A percentile compares a stretch with the other conserved stretches of the same genome.
These are phyloP conservation scores for Citrullus amarus DNA, from an alignment of 306 rosid genomes.

Conservation along the genomic window DNA sequence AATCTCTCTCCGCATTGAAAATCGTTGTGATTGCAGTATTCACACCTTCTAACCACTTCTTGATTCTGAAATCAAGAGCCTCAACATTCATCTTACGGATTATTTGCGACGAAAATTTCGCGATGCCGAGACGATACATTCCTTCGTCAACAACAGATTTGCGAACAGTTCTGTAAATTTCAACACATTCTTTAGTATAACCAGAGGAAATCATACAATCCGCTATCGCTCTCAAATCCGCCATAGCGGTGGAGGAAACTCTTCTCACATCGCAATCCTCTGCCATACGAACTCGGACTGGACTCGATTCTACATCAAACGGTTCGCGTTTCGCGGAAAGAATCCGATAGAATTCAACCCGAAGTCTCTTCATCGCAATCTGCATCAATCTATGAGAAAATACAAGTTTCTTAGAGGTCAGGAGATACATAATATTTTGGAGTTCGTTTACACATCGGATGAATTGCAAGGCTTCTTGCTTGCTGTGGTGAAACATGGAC, in stretches of 20 bases:
- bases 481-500: constrained; percentile 49
- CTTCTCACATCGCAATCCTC: constrained; percentile 30
- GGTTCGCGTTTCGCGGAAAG: constrained; percentile 49
- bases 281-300: constrained; percentile 17
- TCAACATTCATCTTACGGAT: constrained; percentile 42
- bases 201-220: constrained; percentile 75
- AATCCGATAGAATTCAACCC: constrained; percentile 44
- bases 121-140: constrained; percentile 39
- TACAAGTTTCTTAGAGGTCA: constrained; percentile 27
- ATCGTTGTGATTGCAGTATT: constrained; percentile 32
- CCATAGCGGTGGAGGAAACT: constrained; percentile 29
- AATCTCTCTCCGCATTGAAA: constrained; percentile 49
- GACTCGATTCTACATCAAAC: constrained; percentile 40
- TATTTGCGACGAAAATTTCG: constrained; percentile 28
- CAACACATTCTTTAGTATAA: constrained; percentile 51
- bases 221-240: constrained; percentile 47
- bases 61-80: constrained; percentile 34
- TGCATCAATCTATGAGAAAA: constrained; percentile 47
- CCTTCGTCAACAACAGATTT: constrained; percentile 70
- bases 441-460: constrained; percentile 41
- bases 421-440: constrained; percentile 50
- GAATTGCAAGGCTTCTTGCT: constrained; percentile 41
- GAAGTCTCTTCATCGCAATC: constrained; percentile 59
- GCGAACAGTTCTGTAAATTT: constrained; percentile 35
- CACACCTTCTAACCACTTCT: constrained; percentile 44